Evolutionary conservation across 208 protist species (phyloP).

Genomic region (Phytomonas francai): DNA sequence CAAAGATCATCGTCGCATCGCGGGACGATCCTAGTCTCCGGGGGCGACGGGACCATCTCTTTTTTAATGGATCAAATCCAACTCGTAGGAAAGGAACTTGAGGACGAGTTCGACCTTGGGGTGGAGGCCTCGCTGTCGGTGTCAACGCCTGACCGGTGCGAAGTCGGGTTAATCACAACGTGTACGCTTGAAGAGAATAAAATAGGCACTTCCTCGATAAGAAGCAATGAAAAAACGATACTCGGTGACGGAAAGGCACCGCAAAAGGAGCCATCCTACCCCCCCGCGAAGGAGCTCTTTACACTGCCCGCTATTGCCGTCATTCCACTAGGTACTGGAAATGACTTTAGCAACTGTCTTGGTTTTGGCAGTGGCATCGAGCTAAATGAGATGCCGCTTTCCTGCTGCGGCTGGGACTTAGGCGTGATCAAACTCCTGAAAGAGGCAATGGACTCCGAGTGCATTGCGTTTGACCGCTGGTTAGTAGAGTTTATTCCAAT

Average conservation of each 20-base stretch:
- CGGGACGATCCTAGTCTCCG: slow-evolving; percentile 72
- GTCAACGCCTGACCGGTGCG: no score
- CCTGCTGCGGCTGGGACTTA: background rate
- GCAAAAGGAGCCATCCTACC: background rate
- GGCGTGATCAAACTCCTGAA: slow-evolving; percentile 33
- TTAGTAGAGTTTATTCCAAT: slow-evolving; percentile 45
- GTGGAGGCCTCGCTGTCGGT: no score
- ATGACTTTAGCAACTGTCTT: slow-evolving; percentile 75
- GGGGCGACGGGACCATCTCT: slow-evolving; percentile 78
- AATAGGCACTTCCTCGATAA: background rate
- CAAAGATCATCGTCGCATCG: slow-evolving; percentile 18
- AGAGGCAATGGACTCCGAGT: slow-evolving; percentile 29
- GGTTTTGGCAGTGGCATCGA: slow-evolving; percentile 65
- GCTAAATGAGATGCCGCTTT: slow-evolving; percentile 2
- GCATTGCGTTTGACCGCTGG: slow-evolving; percentile 77
- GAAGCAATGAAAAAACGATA: background rate
- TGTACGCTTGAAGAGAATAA: no score
- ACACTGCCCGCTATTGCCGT: slow-evolving; percentile 63
- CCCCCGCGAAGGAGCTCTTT: slow-evolving; percentile 15
- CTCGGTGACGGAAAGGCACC: background rate
- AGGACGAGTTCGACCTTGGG: slow-evolving; percentile 15
- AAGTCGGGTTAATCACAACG: no score
- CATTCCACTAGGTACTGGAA: slow-evolving; percentile 76
- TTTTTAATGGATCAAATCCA: slow-evolving; percentile 74
- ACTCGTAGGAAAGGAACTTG: slow-evolving; percentile 37